Evolutionary conservation across 129 eudicot species (phyloP).

Genomic region (Daucus carota): DNA sequence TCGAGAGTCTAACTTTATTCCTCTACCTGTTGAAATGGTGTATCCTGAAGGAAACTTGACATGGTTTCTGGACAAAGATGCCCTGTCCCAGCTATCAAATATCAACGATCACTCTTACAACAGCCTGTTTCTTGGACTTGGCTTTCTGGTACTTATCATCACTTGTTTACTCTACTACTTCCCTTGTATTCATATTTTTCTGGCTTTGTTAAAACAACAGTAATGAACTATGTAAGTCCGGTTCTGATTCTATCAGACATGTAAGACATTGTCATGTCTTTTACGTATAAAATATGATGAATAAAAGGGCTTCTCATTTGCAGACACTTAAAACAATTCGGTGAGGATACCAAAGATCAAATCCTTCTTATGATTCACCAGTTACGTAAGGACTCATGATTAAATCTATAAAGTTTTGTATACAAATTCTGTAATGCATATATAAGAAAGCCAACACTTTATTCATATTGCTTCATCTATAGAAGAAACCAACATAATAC

Average conservation of each 20-base stretch:
- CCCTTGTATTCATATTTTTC: neutral
- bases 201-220: neutral
- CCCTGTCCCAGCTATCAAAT: neutral
- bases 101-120: neutral
- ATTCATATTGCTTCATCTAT: neutral
- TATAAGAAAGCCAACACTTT: neutral
- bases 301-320: neutral
- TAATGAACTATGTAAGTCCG: neutral
- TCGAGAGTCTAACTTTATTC: constrained; percentile 19
- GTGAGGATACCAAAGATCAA: too few relatives aligned
- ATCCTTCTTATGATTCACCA: too few relatives aligned
- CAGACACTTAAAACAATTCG: too few relatives aligned
- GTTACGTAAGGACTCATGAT: too few relatives aligned
- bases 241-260: neutral
- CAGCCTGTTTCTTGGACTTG: neutral
- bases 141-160: neutral
- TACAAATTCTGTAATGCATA: neutral
- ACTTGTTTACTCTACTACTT: neutral
- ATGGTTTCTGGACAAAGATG: constrained; percentile 56
- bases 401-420: neutral
- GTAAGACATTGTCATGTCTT: neutral
- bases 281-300: neutral
- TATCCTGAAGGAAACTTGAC: constrained; percentile 52
- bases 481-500: neutral
- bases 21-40: constrained; percentile 60